A percentile compares a stretch with the other conserved stretches of the same genome.
phyloP scores from a whole-genome alignment of 2,329 filamentous ascomycete species.

The Magnaporthiopsis incrustans region DNA sequence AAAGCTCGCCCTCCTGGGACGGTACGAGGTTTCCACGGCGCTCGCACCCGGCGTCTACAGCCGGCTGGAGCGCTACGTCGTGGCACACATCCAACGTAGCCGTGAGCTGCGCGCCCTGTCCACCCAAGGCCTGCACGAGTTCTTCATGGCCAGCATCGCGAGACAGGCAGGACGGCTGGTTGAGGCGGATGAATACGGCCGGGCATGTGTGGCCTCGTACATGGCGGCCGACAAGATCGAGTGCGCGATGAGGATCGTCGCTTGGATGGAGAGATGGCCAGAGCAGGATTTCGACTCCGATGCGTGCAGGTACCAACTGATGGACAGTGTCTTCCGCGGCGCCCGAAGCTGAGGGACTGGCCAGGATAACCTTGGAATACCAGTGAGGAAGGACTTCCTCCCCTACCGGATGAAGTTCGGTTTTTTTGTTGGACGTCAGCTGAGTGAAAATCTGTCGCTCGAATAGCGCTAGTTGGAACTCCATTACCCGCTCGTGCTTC shows the following conservation, averaged over 20 bases:
- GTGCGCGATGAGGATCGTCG: neutral
- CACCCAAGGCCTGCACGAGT: neutral
- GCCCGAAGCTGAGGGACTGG: neutral
- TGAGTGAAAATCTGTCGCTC: too few relatives aligned
- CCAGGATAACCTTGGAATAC: too few relatives aligned
- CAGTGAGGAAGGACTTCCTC: too few relatives aligned
- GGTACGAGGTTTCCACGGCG: neutral
- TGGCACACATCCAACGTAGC: neutral
- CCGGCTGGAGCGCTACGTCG: neutral
- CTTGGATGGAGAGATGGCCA: neutral
- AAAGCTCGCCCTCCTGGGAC: neutral
- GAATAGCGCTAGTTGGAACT: too few relatives aligned
- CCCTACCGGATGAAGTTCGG: too few relatives aligned
- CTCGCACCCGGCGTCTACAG: neutral
- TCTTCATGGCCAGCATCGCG: neutral
- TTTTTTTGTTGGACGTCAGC: too few relatives aligned
- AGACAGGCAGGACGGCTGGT: neutral
- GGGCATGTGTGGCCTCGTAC: neutral
- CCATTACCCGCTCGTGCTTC: too few relatives aligned
- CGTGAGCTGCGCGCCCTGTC: neutral
- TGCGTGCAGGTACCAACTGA: neutral
- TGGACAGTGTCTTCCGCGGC: neutral
- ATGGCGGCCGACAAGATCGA: neutral
- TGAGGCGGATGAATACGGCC: neutral
- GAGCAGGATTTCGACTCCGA: neutral